Percentiles rank a stretch among this genome's conserved stretches.
phyloP scores from a whole-genome alignment of 768 basidiomycete genomes.

The Leccinum incarnatum region DNA sequence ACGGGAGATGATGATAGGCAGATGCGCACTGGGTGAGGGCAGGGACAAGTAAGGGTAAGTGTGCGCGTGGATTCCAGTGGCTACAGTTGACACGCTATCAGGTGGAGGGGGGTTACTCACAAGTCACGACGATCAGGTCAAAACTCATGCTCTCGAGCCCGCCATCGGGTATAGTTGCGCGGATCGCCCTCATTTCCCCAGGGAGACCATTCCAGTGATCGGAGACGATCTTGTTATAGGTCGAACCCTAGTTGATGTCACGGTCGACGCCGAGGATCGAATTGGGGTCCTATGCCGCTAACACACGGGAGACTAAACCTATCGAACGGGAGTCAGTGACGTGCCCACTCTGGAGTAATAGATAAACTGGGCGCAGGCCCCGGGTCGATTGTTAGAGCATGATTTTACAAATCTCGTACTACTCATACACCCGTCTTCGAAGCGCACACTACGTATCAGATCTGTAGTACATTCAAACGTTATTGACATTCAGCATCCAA shows the following conservation, averaged over 20 bases:
- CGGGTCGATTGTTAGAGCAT: too few relatives aligned
- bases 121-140: slow-evolving; percentile 52
- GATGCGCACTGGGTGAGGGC: slow-evolving; percentile 48
- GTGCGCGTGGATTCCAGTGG: too few relatives aligned
- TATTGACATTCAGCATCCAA: too few relatives aligned
- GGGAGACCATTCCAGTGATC: slow-evolving; percentile 55
- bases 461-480: too few relatives aligned
- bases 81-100: not conserved
- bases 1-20: slow-evolving; percentile 62
- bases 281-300: slow-evolving; percentile 58
- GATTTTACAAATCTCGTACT: too few relatives aligned
- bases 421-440: too few relatives aligned
- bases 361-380: too few relatives aligned
- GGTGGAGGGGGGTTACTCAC: slow-evolving; percentile 42
- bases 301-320: slow-evolving; percentile 64
- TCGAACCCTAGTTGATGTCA: slow-evolving; percentile 72
- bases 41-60: not conserved
- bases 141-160: slow-evolving; percentile 56
- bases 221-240: slow-evolving; percentile 55
- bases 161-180: slow-evolving; percentile 39
- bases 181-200: slow-evolving; percentile 67
- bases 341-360: too few relatives aligned
- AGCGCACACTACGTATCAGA: too few relatives aligned
- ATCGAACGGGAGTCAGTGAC: not conserved
- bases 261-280: slow-evolving; percentile 55